phyloP scores from a whole-genome alignment of 371 early-diverging fungal genomes.

The Coemansia sp. region DNA sequence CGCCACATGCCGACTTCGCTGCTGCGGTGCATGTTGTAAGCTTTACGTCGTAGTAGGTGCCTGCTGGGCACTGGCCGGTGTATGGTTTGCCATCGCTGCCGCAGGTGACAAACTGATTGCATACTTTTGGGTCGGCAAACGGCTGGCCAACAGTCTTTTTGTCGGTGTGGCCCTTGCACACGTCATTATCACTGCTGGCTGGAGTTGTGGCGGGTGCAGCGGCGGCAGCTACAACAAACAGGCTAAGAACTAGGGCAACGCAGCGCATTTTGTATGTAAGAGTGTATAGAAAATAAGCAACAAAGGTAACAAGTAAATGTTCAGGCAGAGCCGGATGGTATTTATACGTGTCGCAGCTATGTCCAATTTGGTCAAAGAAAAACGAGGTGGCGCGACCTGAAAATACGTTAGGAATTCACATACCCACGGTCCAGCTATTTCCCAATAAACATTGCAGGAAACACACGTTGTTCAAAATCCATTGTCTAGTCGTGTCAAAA shows the following conservation, averaged over 20 bases:
- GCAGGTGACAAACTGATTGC: conserved; percentile 32
- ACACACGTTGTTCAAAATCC: too few species aligned
- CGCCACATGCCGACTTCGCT: conserved; percentile 29
- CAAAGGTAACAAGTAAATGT: too few species aligned
- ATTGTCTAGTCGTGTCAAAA: too few species aligned
- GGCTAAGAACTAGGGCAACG: not conserved
- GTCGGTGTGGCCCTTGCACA: conserved; percentile 41
- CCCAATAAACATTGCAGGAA: too few species aligned
- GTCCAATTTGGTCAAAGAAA: too few species aligned
- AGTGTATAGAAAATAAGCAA: too few species aligned
- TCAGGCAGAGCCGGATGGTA: too few species aligned
- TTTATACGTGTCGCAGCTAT: too few species aligned
- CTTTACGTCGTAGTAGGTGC: conserved; percentile 39
- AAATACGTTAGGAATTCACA: too few species aligned
- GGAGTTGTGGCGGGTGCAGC: conserved; percentile 2
- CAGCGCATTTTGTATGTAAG: not conserved
- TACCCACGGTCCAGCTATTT: too few species aligned
- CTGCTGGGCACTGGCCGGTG: conserved; percentile 31
- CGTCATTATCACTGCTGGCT: conserved; percentile 2
- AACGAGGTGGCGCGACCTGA: too few species aligned
- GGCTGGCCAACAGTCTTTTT: conserved; percentile 32
- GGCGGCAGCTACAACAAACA: too few species aligned
- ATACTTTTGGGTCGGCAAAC: conserved; percentile 29
- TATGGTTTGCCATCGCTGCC: conserved; percentile 26
- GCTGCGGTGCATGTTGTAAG: conserved; percentile 30